phyloP scores from a whole-genome alignment of 2,329 filamentous ascomycete species.

The Didymella keratinophila region DNA sequence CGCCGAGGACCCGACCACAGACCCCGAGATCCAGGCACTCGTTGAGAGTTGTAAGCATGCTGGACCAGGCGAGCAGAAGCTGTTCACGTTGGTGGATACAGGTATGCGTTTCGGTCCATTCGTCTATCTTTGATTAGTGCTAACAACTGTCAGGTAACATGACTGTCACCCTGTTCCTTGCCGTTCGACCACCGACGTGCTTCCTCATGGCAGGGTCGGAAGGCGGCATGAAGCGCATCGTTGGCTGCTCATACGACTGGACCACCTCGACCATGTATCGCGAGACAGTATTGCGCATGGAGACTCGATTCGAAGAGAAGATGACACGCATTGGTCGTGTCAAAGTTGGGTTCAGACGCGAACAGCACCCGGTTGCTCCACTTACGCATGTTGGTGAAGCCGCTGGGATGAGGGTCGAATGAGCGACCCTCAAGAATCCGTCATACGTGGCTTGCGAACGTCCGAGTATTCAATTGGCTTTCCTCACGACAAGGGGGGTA shows the following conservation, averaged over 20 bases:
- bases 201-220: slow-evolving; percentile 56
- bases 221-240: slow-evolving; percentile 56
- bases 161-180: slow-evolving; percentile 54
- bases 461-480: not conserved
- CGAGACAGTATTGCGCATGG: slow-evolving; percentile 56
- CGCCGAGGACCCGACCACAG: slow-evolving; percentile 43
- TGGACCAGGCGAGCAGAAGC: slow-evolving; percentile 36
- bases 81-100: slow-evolving; percentile 46
- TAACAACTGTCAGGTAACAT: slow-evolving; percentile 48
- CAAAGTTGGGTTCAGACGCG: slow-evolving; percentile 40
- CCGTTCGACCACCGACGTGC: slow-evolving; percentile 52
- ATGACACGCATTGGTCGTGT: slow-evolving; percentile 48
- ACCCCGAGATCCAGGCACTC: slow-evolving; percentile 29
- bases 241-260: slow-evolving; percentile 58
- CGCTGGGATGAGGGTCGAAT: slow-evolving; percentile 23
- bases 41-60: slow-evolving; percentile 36
- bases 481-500: not conserved
- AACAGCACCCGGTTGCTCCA: slow-evolving; percentile 46
- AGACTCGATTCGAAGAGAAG: slow-evolving; percentile 48
- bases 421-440: not conserved
- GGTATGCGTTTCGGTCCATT: slow-evolving; percentile 25
- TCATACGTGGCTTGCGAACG: not conserved
- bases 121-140: not conserved
- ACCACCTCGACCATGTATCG: slow-evolving; percentile 52
- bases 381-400: slow-evolving; percentile 36